Conservation (phyloP, 2,329 filamentous ascomycete genomes). For the Diplodia mutila region DNA sequence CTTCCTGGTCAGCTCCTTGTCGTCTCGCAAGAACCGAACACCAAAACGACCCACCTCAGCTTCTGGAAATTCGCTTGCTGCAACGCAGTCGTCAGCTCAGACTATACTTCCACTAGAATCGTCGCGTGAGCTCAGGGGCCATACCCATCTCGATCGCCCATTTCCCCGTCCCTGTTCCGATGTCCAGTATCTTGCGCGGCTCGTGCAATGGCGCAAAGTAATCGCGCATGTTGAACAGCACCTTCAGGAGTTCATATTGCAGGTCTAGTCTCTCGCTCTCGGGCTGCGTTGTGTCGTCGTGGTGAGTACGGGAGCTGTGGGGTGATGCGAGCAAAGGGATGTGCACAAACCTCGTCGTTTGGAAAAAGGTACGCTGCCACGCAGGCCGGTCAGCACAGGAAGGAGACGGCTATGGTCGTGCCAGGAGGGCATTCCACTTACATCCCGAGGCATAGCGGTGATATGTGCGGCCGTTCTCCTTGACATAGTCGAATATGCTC, state of each 20-base stretch:
- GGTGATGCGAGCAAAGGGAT: constrained; percentile 9
- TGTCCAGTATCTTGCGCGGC: constrained; percentile 46
- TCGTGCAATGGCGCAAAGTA: constrained; percentile 44
- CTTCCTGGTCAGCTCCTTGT: constrained; percentile 28
- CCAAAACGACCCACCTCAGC: constrained; percentile 35
- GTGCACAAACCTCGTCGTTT: constrained; percentile 40
- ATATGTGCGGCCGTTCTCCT: constrained; percentile 47
- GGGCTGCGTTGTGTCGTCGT: constrained; percentile 30
- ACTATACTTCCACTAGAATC: neutral
- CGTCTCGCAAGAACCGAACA: neutral
- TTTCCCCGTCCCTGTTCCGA: constrained; percentile 48
- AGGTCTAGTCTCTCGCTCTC: constrained; percentile 45
- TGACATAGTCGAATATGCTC: constrained; percentile 45
- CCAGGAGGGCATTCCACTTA: constrained; percentile 31
- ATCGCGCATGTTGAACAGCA: constrained; percentile 39
- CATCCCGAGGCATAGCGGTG: constrained; percentile 45
- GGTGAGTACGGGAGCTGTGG: neutral
- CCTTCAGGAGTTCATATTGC: constrained; percentile 45
- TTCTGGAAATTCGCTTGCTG: constrained; percentile 41
- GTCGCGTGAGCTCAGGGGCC: constrained; percentile 24
- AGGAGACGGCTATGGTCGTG: neutral
- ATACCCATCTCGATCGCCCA: constrained; percentile 50
- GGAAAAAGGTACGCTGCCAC: constrained; percentile 44
- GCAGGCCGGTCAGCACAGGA: neutral
- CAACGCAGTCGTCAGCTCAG: constrained; percentile 31